These are phyloP conservation scores for Neoascochyta sp. DNA, from an alignment of 2,329 filamentous ascomycete genomes.

Conservation along the genomic window DNA sequence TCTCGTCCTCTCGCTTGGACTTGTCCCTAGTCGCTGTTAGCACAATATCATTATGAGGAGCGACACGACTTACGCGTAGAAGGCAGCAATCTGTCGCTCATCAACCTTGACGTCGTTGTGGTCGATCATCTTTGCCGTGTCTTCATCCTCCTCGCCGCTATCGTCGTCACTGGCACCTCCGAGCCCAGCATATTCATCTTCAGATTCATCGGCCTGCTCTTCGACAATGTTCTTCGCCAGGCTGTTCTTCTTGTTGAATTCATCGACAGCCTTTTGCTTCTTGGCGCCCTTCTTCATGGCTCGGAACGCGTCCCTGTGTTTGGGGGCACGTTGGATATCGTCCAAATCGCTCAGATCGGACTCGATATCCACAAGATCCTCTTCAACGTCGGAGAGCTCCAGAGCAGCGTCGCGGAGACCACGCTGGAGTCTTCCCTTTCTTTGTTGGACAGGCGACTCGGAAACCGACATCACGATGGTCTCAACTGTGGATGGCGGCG, in stretches of 20 bases:
- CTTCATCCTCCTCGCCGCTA: slow-evolving; percentile 67
- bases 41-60: slow-evolving; percentile 11
- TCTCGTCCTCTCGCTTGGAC: slow-evolving; percentile 75
- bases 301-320: slow-evolving; percentile 59
- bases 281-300: slow-evolving; percentile 65
- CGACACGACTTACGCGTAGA: slow-evolving; percentile 70
- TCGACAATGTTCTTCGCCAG: slow-evolving; percentile 80
- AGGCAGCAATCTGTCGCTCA: slow-evolving; percentile 75
- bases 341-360: slow-evolving; percentile 19
- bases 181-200: slow-evolving; percentile 94
- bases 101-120: slow-evolving; percentile 72
- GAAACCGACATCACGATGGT: slow-evolving; percentile 58
- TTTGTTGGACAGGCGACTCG: slow-evolving; percentile 65
- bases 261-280: slow-evolving; percentile 48
- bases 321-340: slow-evolving; percentile 32
- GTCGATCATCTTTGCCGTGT: slow-evolving; percentile 86
- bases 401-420: slow-evolving; percentile 39
- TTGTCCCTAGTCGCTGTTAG: slow-evolving; percentile 60
- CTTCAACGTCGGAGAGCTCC: slow-evolving; percentile 46
- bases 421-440: slow-evolving; percentile 56
- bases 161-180: slow-evolving; percentile 89
- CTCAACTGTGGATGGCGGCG: slow-evolving; percentile 64
- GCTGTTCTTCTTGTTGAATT: slow-evolving; percentile 81
- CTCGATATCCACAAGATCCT: slow-evolving; percentile 32
- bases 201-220: slow-evolving; percentile 93